phyloP scores from a whole-genome alignment of 2,329 filamentous ascomycete genomes.

The Colletotrichum higginsianum region DNA sequence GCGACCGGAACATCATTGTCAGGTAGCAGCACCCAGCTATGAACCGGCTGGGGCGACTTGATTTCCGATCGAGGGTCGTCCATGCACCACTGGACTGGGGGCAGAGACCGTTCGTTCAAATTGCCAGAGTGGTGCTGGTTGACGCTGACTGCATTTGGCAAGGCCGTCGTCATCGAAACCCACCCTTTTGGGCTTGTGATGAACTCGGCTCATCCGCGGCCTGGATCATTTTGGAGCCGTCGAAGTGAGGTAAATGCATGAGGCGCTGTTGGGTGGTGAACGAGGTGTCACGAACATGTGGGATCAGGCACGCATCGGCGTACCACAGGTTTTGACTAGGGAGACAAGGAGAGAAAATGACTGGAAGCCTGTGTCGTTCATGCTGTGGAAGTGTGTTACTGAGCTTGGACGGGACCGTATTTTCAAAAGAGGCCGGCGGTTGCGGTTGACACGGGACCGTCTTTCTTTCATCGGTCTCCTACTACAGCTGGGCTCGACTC shows the following conservation, averaged over 20 bases:
- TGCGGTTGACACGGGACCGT: neutral
- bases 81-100: neutral
- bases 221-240: neutral
- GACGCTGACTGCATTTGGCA: neutral
- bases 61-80: neutral
- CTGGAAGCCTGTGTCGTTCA: neutral
- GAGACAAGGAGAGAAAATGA: conserved; percentile 7
- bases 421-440: neutral
- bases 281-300: neutral
- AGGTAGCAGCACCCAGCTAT: neutral
- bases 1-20: neutral
- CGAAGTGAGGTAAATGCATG: neutral
- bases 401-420: neutral
- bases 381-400: neutral
- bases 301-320: conserved; percentile 3
- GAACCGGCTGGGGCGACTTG: neutral
- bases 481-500: neutral
- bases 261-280: neutral
- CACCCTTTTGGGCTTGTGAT: neutral
- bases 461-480: neutral
- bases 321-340: neutral
- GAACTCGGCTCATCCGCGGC: neutral
- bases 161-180: neutral
- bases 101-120: neutral
- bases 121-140: neutral